Conservation (phyloP, 176 grass and related monocot genomes). For the Calamus simplicifolius region DNA sequence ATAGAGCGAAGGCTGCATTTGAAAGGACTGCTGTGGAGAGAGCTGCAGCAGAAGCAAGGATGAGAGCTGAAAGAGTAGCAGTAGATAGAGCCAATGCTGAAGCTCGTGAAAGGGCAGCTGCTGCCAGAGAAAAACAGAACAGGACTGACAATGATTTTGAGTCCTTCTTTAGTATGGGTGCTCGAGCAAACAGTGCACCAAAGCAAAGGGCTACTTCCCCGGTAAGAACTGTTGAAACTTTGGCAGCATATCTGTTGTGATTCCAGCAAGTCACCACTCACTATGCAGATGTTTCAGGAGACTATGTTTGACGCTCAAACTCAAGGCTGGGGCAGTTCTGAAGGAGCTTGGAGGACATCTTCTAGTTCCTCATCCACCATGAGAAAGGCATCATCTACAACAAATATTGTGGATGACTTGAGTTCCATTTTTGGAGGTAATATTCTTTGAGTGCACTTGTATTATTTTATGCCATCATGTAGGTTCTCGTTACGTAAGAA, state of each 20-base stretch:
- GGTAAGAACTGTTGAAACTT: constrained; percentile 40
- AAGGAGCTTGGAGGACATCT: constrained; percentile 34
- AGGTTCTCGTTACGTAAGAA: no score
- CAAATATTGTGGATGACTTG: constrained; percentile 88
- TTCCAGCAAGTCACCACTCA: neutral
- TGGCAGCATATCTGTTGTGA: constrained; percentile 1
- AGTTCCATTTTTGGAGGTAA: constrained; percentile 97
- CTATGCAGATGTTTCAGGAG: constrained; percentile 49
- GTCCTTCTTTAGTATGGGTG: constrained; percentile 75
- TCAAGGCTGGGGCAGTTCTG: constrained; percentile 49
- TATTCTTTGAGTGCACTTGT: constrained; percentile 2
- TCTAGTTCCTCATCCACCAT: constrained; percentile 49
- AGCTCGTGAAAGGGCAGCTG: constrained; percentile 14
- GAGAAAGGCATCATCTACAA: constrained; percentile 63
- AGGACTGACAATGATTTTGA: constrained; percentile 77
- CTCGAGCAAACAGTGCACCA: constrained; percentile 72
- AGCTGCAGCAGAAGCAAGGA: constrained; percentile 9
- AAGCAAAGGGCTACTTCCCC: constrained; percentile 51
- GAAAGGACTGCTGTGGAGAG: constrained; percentile 1
- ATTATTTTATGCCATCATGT: no score
- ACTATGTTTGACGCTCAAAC: constrained; percentile 58
- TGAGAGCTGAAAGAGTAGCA: neutral
- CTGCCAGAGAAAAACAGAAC: constrained; percentile 55
- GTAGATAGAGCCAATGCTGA: constrained; percentile 7
- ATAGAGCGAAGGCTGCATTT: constrained; percentile 1